Percentiles rank a stretch among this genome's conserved stretches.
phyloP scores from a whole-genome alignment of 2,329 filamentous ascomycete species.

The Fusarium papillatum region DNA sequence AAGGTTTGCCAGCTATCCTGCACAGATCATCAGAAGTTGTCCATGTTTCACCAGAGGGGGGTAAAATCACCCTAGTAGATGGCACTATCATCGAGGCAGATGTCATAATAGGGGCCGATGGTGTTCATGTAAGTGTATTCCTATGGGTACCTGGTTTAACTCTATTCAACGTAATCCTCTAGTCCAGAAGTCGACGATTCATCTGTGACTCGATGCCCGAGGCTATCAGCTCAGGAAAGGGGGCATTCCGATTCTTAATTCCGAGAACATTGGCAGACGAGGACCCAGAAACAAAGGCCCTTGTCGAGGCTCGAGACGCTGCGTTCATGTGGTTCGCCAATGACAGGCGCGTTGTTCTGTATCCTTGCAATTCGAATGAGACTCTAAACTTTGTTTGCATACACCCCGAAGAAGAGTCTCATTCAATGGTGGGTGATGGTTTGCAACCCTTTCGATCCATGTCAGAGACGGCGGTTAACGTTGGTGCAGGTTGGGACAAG shows the following conservation, averaged over 20 bases:
- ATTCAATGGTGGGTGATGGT: conserved; percentile 25
- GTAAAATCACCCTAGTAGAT: conserved; percentile 58
- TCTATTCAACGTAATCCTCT: neutral
- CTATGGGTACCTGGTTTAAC: fast-evolving
- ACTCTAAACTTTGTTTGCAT: conserved; percentile 65
- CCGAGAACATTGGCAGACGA: conserved; percentile 51
- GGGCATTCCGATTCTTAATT: conserved; percentile 68
- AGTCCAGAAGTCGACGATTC: conserved; percentile 44
- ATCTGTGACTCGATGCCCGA: conserved; percentile 32
- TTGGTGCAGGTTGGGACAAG: conserved; percentile 38
- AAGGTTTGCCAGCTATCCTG: conserved; percentile 53
- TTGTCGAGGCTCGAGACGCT: conserved; percentile 27
- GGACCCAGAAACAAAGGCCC: conserved; percentile 37
- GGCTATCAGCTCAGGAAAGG: conserved; percentile 62
- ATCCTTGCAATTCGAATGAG: conserved; percentile 60
- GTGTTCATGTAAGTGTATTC: conserved; percentile 56
- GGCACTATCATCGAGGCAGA: conserved; percentile 60
- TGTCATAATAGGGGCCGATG: conserved; percentile 67
- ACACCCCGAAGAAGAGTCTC: conserved; percentile 53
- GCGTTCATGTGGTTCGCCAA: conserved; percentile 54
- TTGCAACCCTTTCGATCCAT: neutral
- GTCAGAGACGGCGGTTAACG: neutral
- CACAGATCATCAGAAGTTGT: conserved; percentile 57
- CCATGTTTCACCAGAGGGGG: conserved; percentile 55
- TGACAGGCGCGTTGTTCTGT: conserved; percentile 61